phyloP scores from a whole-genome alignment of 352 stramenopile genomes.

The Globisporangium orthogonon region DNA sequence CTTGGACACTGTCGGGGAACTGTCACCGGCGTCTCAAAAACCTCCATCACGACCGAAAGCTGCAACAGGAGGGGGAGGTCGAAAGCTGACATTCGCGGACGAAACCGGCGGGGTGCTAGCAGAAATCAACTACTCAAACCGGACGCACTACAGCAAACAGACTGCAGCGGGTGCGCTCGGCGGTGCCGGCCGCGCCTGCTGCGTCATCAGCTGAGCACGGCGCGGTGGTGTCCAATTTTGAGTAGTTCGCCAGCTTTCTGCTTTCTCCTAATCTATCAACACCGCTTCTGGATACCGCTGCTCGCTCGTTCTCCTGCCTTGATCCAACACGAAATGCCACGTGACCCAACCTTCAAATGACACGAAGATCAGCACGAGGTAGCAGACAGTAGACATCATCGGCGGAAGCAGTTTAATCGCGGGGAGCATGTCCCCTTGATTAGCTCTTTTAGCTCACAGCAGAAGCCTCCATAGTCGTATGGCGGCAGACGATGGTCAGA shows the following conservation, averaged over 20 bases:
- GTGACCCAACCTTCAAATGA: neutral
- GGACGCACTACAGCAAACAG: constrained; percentile 81
- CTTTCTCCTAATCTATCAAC: neutral
- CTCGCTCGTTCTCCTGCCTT: neutral
- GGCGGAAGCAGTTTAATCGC: constrained; percentile 1
- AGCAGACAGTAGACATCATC: neutral
- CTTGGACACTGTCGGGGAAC: neutral
- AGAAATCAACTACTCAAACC: constrained; percentile 66
- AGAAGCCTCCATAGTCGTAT: constrained; percentile 16
- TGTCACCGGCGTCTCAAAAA: neutral
- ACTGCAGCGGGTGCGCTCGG: constrained; percentile 22
- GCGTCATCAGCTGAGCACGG: constrained; percentile 30
- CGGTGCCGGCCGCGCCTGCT: constrained; percentile 27
- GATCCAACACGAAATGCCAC: neutral
- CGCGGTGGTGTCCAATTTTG: neutral
- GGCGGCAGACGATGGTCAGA: constrained; percentile 21
- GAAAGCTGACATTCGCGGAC: constrained; percentile 58
- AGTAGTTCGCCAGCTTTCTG: neutral
- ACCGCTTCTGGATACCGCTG: neutral
- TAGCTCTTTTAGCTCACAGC: constrained; percentile 20
- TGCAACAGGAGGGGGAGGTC: constrained; percentile 2
- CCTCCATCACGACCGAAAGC: neutral
- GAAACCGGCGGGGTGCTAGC: constrained; percentile 45
- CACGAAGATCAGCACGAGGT: neutral
- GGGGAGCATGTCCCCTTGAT: constrained; percentile 6